These are phyloP conservation scores for Trichoderma virens DNA, from an alignment of 495 filamentous ascomycete genomes.

Conservation along the genomic window DNA sequence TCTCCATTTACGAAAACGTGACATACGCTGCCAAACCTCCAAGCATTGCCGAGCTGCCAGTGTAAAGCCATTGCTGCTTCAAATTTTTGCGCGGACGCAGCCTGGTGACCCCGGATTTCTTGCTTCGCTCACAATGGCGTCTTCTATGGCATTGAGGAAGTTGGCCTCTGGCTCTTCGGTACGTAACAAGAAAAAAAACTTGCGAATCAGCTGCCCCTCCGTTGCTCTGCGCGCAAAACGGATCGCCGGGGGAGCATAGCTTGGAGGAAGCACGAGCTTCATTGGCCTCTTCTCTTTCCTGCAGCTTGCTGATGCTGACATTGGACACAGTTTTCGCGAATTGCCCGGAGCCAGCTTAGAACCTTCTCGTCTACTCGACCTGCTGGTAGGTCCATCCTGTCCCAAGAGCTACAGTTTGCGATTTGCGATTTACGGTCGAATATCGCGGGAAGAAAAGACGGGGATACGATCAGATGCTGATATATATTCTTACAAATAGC, in stretches of 20 bases:
- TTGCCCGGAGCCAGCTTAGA: slow-evolving; percentile 48
- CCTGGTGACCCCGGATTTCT: slow-evolving; percentile 1
- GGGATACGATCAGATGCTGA: not conserved
- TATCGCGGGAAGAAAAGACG: not conserved
- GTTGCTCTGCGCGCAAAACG: slow-evolving; percentile 11
- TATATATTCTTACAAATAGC: slow-evolving; percentile 17
- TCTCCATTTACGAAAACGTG: not conserved
- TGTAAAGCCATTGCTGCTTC: not conserved
- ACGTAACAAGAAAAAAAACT: slow-evolving; percentile 17
- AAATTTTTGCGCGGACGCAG: not conserved
- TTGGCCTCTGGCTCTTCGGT: slow-evolving; percentile 37
- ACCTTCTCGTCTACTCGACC: slow-evolving; percentile 81
- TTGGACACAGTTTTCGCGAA: slow-evolving; percentile 38
- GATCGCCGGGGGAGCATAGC: slow-evolving; percentile 15
- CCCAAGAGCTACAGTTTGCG: not conserved
- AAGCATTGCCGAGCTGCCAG: not conserved
- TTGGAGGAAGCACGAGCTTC: not conserved
- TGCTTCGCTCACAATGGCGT: slow-evolving; percentile 33
- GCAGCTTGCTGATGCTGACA: not conserved
- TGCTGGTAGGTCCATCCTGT: slow-evolving; percentile 50
- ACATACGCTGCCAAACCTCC: not conserved
- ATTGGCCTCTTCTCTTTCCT: not conserved
- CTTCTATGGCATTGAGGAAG: slow-evolving; percentile 45
- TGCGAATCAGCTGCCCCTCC: not conserved
- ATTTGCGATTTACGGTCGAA: slow-evolving; percentile 3